Conservation (phyloP, 208 protist species). For the Leishmania major region DNA sequence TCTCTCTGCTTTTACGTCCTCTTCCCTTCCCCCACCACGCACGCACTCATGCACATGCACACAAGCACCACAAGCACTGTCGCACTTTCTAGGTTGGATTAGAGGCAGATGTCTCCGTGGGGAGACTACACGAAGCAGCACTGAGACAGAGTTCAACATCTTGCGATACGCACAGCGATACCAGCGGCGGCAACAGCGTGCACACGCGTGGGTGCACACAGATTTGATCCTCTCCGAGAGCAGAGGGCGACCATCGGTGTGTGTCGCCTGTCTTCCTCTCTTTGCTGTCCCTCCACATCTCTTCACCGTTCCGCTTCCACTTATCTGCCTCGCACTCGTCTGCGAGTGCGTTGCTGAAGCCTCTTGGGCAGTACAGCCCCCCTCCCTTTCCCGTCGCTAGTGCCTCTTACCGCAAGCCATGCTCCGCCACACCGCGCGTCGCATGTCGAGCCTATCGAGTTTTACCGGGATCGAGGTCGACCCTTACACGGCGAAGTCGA, state of each 20-base stretch:
- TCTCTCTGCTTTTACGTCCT: not conserved
- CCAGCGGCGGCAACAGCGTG: not conserved
- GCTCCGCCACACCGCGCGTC: constrained; percentile 54
- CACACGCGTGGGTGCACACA: not conserved
- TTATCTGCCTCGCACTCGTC: not conserved
- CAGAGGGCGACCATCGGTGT: not conserved
- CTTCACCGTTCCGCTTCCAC: not conserved
- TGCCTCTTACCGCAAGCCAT: constrained; percentile 19
- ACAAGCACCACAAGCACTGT: not conserved
- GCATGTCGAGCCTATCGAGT: constrained; percentile 52
- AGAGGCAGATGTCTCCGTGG: not conserved
- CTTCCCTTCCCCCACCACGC: not conserved
- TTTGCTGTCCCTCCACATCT: not conserved
- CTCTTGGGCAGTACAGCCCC: not conserved
- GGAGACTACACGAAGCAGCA: not conserved
- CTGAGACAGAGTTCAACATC: not conserved
- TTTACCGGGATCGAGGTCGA: constrained; percentile 69
- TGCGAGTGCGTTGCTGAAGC: not conserved
- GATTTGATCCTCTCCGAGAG: not conserved
- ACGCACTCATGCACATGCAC: not conserved
- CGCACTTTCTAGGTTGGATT: not conserved
- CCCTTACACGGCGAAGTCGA: constrained; percentile 83
- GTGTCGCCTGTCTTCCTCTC: not conserved
- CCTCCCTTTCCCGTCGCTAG: not conserved
- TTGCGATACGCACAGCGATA: not conserved